These are phyloP conservation scores for Neurospora sp. DNA, from an alignment of 2,329 filamentous ascomycete species.

Conservation along the genomic window DNA sequence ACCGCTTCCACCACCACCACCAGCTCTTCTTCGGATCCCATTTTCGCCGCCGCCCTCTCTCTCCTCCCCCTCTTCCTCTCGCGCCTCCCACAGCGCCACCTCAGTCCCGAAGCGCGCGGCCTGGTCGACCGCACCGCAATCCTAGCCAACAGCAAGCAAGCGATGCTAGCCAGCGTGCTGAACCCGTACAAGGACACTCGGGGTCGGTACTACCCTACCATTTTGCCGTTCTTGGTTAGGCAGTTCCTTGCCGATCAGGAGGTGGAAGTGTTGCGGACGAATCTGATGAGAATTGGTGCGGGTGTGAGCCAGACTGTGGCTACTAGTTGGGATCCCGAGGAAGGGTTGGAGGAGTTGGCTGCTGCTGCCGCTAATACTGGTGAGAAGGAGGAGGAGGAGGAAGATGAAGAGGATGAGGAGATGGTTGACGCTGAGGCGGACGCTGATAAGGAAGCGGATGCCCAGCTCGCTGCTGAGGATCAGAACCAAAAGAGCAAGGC, in stretches of 20 bases:
- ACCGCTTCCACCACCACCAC: slow-evolving; percentile 21
- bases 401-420: not conserved
- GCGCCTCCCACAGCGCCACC: slow-evolving; percentile 52
- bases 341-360: slow-evolving; percentile 18
- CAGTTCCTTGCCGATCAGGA: slow-evolving; percentile 52
- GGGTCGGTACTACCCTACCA: slow-evolving; percentile 57
- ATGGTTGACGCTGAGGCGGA: slow-evolving; percentile 16
- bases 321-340: slow-evolving; percentile 22
- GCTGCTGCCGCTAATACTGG: slow-evolving; percentile 10
- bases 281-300: slow-evolving; percentile 34
- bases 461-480: not conserved
- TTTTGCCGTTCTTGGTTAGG: slow-evolving; percentile 69
- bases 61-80: slow-evolving; percentile 57
- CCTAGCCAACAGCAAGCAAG: slow-evolving; percentile 55
- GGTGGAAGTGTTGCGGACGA: slow-evolving; percentile 62
- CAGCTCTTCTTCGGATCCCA: slow-evolving; percentile 2
- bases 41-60: slow-evolving; percentile 39
- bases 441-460: slow-evolving; percentile 17
- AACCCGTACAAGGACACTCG: slow-evolving; percentile 61
- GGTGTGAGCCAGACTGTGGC: slow-evolving; percentile 1
- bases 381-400: slow-evolving; percentile 9
- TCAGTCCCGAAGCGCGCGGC: slow-evolving; percentile 62
- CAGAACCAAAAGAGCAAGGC: not conserved
- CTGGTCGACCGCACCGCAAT: slow-evolving; percentile 77
- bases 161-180: slow-evolving; percentile 73